Evolutionary conservation across 2,329 filamentous ascomycete genomes (phyloP).

Genomic region (Colletotrichum somersetense): DNA sequence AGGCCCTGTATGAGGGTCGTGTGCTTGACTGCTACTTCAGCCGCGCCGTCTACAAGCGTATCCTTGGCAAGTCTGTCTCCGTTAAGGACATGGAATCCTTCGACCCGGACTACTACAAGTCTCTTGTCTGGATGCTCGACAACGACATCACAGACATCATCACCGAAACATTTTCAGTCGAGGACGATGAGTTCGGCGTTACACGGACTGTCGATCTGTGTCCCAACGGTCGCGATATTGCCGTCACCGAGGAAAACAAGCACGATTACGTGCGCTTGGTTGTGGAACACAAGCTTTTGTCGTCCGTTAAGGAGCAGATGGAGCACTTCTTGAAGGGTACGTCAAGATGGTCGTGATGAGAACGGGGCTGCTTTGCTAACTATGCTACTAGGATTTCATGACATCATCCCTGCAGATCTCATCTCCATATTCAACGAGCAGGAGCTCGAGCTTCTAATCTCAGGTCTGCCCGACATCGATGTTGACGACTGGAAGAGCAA

Average conservation of each 20-base stretch:
- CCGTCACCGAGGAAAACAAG: conserved; percentile 98
- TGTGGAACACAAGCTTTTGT: conserved; percentile 92
- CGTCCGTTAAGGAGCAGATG: conserved; percentile 94
- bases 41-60: conserved; percentile 97
- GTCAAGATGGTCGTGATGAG: conserved; percentile 41
- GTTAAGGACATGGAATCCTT: conserved; percentile 99
- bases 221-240: conserved; percentile 88
- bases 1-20: conserved; percentile 95
- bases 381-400: conserved; percentile 81
- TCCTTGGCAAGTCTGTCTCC: conserved; percentile 92
- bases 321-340: conserved; percentile 89
- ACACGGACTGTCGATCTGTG: conserved; percentile 89
- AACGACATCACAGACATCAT: conserved; percentile 99
- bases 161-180: conserved; percentile 94
- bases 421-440: conserved; percentile 99
- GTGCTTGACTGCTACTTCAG: conserved; percentile 99
- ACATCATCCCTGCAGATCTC: conserved; percentile 94
- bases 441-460: conserved; percentile 95
- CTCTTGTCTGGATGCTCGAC: conserved; percentile 96
- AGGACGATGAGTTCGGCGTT: conserved; percentile 94
- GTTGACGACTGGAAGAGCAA: conserved; percentile 99
- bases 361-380: conserved; percentile 47
- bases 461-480: conserved; percentile 95
- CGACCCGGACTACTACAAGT: conserved; percentile 99
- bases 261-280: conserved; percentile 96